A percentile compares a stretch with the other conserved stretches of the same genome.
phyloP scores from a whole-genome alignment of 1,284 basidiomycete genomes.

The Paramarasmius palmivorus region DNA sequence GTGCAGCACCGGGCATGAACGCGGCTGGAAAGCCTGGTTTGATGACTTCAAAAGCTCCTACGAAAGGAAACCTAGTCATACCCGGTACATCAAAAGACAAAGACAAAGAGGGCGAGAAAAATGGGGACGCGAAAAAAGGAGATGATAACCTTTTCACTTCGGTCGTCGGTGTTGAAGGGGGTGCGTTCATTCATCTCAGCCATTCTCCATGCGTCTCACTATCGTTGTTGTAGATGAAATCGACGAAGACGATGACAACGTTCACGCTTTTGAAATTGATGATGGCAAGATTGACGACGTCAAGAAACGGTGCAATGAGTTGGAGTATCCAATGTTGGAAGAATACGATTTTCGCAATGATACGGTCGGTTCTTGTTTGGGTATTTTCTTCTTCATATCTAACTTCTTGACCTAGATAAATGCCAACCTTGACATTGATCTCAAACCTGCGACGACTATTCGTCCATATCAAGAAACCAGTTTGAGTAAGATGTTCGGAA shows the following conservation, averaged over 20 bases:
- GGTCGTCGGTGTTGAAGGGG: slow-evolving; percentile 88
- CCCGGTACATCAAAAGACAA: slow-evolving; percentile 80
- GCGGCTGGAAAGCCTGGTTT: no score
- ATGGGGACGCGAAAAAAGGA: slow-evolving; percentile 36
- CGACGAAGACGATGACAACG: slow-evolving; percentile 94
- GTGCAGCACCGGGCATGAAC: no score
- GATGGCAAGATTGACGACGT: slow-evolving; percentile 92
- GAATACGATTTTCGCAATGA: slow-evolving; percentile 99
- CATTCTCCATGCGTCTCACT: slow-evolving; percentile 9
- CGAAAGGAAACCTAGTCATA: slow-evolving; percentile 79
- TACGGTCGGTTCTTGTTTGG: slow-evolving; percentile 35
- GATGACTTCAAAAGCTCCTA: slow-evolving; percentile 81
- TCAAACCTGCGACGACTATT: slow-evolving; percentile 95
- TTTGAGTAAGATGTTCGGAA: slow-evolving; percentile 98
- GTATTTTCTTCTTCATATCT: no score
- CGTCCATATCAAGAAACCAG: slow-evolving; percentile 97
- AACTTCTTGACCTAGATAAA: slow-evolving; percentile 52
- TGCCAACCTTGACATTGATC: slow-evolving; percentile 93
- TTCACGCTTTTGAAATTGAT: slow-evolving; percentile 93
- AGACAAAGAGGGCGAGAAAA: slow-evolving; percentile 55
- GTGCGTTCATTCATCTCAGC: slow-evolving; percentile 39
- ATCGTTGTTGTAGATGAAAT: slow-evolving; percentile 71
- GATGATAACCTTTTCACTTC: slow-evolving; percentile 86
- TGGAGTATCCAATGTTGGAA: slow-evolving; percentile 95
- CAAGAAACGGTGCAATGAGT: slow-evolving; percentile 90